Base-by-base conservation (phyloP, 257 asterid species). In the Nicotiana tabacum region DNA sequence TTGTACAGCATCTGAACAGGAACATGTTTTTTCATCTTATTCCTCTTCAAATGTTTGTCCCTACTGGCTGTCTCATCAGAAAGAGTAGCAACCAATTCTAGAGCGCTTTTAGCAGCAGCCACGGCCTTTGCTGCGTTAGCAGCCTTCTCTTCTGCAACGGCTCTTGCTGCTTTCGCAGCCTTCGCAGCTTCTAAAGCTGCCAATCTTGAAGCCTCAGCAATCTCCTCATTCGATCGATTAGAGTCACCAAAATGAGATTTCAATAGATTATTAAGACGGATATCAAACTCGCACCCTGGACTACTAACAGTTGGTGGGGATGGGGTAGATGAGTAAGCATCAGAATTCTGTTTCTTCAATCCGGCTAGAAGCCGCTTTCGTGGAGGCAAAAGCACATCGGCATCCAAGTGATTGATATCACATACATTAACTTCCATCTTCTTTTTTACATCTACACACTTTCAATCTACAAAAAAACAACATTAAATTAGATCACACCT, bases 301-400 rank as follows among this genome's bases (percentile, higher is more conserved):
- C 82, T 66, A 78, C 51, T 67, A 79, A 89, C 82, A 48, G 87
- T 82, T 29, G 91, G 86, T 16, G 92, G 88, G 2, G 88, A 68
- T 21, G 92, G 90, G 69, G 89, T 37, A 37, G 66, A 61, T 35
- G 70, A 88, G 87, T 87, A 90, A 77, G 88, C 89, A 88, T 95
- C 98, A 33, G 91, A 91, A 83, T 81, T 92, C 90, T 94, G 97
- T 80, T 96, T 91, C 91, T 94, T 95, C 88, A 95, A 65, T 66
- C 96, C 99, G 33, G 99, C 99, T 43, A 95, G 89, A 80, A 94
- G 97, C 46, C 99, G 91, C 87, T 95, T 95, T 62, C 99, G 91
- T 74, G 99, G 99, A 37, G 99, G 99, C 89, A 95, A 89, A 88
- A 90, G 98, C 66, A 97, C 94, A 91, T 95, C 97, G 60, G 91